Evolutionary conservation across 257 asterid genomes (phyloP).

Genomic region (Solanum bukasovii): DNA sequence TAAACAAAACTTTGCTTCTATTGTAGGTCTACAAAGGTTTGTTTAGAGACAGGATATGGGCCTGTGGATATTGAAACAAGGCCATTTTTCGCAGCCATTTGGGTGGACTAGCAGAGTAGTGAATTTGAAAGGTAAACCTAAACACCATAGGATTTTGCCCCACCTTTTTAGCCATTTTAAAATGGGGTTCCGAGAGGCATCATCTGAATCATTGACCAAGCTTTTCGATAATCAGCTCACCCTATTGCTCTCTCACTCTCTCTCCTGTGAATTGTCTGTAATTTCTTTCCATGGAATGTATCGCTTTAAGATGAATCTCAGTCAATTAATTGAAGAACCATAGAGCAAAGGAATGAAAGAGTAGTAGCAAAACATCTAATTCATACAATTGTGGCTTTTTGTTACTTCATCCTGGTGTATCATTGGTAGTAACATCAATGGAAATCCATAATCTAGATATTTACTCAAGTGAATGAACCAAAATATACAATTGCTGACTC

Average conservation of each 20-base stretch:
- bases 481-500: neutral
- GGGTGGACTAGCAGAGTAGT: neutral
- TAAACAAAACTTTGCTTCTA: neutral
- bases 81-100: neutral
- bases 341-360: neutral
- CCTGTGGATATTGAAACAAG: neutral
- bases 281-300: neutral
- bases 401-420: neutral
- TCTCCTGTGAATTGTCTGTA: neutral
- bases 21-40: neutral
- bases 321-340: neutral
- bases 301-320: neutral
- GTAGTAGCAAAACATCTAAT: neutral
- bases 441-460: neutral
- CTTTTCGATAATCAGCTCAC: neutral
- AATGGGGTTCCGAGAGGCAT: neutral
- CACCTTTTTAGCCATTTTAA: neutral
- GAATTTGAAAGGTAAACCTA: neutral
- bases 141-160: neutral
- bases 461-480: neutral
- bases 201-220: neutral
- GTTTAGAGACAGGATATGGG: neutral
- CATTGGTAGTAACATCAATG: neutral
- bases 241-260: neutral
- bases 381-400: neutral